These are phyloP conservation scores for Lasiodiplodia theobromae DNA, from an alignment of 2,329 filamentous ascomycete species.

Conservation along the genomic window DNA sequence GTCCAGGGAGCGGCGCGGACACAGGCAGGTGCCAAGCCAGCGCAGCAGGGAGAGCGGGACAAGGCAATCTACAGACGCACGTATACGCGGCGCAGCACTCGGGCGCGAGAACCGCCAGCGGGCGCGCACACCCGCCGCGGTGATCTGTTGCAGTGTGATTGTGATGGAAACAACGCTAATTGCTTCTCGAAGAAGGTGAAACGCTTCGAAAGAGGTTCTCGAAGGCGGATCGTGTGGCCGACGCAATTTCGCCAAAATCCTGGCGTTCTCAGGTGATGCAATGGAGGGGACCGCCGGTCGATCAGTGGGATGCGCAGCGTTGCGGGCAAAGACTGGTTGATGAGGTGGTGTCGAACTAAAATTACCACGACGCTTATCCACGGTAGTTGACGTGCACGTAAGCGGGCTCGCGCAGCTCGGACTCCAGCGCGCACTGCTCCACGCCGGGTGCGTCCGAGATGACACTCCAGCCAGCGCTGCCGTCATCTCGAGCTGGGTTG, in stretches of 20 bases:
- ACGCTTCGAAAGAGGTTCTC: constrained; percentile 25
- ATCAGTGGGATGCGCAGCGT: constrained; percentile 12
- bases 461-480: background rate
- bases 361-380: background rate
- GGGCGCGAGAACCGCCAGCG: constrained; percentile 4
- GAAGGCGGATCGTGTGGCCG: constrained; percentile 22
- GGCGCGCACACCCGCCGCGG: constrained; percentile 1
- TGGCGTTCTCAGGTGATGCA: constrained; percentile 25
- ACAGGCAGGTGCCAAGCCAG: background rate
- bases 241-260: constrained; percentile 28
- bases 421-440: background rate
- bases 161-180: constrained; percentile 20
- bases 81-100: constrained; percentile 1
- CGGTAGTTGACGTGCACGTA: background rate
- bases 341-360: background rate
- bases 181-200: constrained; percentile 28
- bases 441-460: constrained; percentile 5
- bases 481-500: background rate
- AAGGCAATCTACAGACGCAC: constrained; percentile 12
- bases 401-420: background rate
- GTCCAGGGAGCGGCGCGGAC: constrained; percentile 5
- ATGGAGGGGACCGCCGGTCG: constrained; percentile 21
- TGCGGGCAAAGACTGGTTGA: background rate
- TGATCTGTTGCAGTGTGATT: constrained; percentile 17
- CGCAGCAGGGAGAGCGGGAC: constrained; percentile 15